Evolutionary conservation across 768 basidiomycete species (phyloP).

Genomic region (Rhizopogon sp.): DNA sequence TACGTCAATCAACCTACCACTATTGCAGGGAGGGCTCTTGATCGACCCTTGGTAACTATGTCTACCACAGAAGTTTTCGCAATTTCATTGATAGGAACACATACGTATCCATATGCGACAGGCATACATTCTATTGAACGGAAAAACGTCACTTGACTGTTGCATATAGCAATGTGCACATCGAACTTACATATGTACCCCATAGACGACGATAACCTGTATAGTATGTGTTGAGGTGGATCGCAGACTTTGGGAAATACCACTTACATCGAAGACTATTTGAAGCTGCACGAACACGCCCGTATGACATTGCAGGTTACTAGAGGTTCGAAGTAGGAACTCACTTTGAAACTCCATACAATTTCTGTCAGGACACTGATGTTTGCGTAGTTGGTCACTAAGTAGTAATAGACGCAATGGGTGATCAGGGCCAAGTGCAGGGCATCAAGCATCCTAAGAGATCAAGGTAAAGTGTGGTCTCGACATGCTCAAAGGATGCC

Average conservation of each 20-base stretch:
- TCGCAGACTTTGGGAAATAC: background rate
- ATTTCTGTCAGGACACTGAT: constrained; percentile 21
- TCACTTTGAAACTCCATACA: constrained; percentile 18
- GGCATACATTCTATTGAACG: background rate
- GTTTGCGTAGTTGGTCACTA: constrained; percentile 29
- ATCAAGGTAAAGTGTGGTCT: background rate
- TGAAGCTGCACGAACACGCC: background rate
- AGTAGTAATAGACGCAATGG: constrained; percentile 31
- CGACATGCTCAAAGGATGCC: constrained; percentile 3
- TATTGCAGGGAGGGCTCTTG: background rate
- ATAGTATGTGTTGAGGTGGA: background rate
- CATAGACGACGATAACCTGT: background rate
- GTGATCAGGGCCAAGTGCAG: constrained; percentile 30
- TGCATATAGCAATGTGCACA: background rate
- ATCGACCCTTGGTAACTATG: background rate
- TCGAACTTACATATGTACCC: background rate
- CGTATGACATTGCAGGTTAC: background rate
- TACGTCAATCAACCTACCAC: background rate
- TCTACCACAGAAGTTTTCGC: background rate
- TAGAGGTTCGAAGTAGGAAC: background rate
- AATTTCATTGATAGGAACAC: background rate
- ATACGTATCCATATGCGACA: constrained; percentile 2
- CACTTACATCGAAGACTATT: background rate
- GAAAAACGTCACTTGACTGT: background rate
- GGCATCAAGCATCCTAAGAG: constrained; percentile 33